These are phyloP conservation scores for Cyamopsis tetragonoloba DNA, from an alignment of 306 rosid species.

Conservation along the genomic window DNA sequence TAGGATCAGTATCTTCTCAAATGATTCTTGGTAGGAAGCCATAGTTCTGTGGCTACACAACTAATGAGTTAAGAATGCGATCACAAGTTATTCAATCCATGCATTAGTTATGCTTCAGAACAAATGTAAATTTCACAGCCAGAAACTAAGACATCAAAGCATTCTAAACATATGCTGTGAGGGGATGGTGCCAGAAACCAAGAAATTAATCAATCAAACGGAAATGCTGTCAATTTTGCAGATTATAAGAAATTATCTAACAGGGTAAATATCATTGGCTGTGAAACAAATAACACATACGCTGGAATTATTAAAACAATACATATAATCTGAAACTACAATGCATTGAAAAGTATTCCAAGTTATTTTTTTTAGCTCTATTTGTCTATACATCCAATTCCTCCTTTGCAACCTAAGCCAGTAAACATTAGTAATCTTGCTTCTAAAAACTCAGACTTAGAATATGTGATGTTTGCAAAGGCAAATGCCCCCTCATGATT, in stretches of 20 bases:
- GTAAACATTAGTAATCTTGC: no score
- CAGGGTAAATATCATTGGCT: no score
- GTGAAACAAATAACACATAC: no score
- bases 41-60: constrained; percentile 90
- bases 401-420: no score
- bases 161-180: no score
- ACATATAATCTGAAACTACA: neutral
- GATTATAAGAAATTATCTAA: no score
- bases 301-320: neutral
- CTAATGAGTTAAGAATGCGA: constrained; percentile 85
- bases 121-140: neutral
- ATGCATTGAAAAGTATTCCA: neutral
- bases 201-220: no score
- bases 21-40: constrained; percentile 89
- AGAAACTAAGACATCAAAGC: no score
- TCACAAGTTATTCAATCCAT: constrained; percentile 41
- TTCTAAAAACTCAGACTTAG: neutral
- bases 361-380: neutral
- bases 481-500: neutral
- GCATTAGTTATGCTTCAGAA: constrained; percentile 15
- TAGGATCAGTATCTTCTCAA: constrained; percentile 91
- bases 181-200: no score
- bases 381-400: no score
- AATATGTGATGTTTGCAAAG: neutral
- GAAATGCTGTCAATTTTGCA: no score